Conservation (phyloP, 805 yeast genomes). For the Wickerhamiella allomyrinae region DNA sequence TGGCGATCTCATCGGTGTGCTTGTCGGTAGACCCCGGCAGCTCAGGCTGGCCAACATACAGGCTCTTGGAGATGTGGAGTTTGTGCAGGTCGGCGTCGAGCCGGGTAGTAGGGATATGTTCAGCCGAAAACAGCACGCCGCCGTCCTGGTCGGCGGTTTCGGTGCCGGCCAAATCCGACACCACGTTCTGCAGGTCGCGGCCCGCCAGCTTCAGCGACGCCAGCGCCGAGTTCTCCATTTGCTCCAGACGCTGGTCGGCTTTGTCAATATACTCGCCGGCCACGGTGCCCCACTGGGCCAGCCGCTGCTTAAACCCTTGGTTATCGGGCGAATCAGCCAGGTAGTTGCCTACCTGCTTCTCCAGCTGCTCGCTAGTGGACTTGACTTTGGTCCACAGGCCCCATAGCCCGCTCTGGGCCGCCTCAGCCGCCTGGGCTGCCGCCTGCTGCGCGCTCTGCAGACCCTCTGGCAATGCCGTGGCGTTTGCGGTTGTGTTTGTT, state of each 20-base stretch:
- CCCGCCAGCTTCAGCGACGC: conserved; percentile 44
- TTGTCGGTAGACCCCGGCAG: conserved; percentile 29
- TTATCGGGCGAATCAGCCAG: conserved; percentile 11
- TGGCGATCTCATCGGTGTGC: conserved; percentile 38
- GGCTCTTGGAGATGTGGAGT: conserved; percentile 35
- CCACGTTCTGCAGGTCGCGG: conserved; percentile 29
- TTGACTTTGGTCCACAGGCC: conserved; percentile 1
- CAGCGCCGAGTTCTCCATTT: conserved; percentile 56
- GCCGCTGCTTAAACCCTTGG: conserved; percentile 18
- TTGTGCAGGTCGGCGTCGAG: conserved; percentile 50
- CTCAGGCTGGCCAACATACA: conserved; percentile 27
- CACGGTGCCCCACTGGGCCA: conserved; percentile 24
- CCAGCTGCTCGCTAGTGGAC: neutral
- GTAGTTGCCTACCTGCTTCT: neutral
- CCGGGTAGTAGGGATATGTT: conserved; percentile 33
- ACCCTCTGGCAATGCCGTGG: too few species aligned
- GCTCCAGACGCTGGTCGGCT: conserved; percentile 60
- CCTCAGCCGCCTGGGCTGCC: too few species aligned
- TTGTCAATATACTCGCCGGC: conserved; percentile 56
- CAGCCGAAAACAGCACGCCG: conserved; percentile 33
- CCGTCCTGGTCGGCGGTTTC: conserved; percentile 3
- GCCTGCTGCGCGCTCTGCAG: too few species aligned
- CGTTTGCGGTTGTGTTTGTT: too few species aligned
- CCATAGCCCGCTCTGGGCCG: neutral
- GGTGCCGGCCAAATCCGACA: conserved; percentile 29